Percentiles rank a stretch among this genome's conserved stretches.
These are phyloP conservation scores for Chenopodium berlandieri DNA, from an alignment of 148 eudicot genomes.

Conservation along the genomic window DNA sequence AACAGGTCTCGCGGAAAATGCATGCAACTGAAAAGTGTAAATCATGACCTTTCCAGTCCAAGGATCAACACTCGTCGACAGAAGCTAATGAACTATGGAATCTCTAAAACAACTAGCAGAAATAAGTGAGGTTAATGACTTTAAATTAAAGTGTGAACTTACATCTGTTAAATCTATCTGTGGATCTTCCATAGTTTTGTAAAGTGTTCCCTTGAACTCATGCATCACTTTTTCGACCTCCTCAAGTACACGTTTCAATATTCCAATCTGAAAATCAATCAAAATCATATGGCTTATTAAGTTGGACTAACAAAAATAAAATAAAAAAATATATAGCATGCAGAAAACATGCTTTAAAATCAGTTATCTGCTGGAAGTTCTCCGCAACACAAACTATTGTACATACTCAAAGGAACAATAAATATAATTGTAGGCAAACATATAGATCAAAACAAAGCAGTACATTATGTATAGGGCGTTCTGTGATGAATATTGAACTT, in stretches of 20 bases:
- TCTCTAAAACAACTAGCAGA: neutral
- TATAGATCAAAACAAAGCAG: neutral
- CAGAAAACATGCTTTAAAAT: neutral
- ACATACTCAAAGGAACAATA: neutral
- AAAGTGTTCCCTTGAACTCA: slow-evolving; percentile 87
- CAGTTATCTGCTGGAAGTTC: neutral
- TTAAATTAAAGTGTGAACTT: slow-evolving; percentile 25
- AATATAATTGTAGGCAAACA: neutral
- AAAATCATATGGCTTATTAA: neutral
- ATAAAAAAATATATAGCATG: neutral
- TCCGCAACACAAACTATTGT: neutral
- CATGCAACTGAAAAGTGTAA: neutral
- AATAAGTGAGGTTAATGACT: neutral
- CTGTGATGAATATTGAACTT: neutral
- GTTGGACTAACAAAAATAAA: neutral
- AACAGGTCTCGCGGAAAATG: neutral
- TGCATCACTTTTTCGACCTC: slow-evolving; percentile 98
- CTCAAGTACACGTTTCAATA: slow-evolving; percentile 94
- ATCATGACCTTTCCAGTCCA: neutral
- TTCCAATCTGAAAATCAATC: slow-evolving; percentile 70
- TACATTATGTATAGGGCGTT: neutral
- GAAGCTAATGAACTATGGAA: neutral
- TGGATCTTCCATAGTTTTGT: slow-evolving; percentile 95
- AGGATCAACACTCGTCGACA: neutral
- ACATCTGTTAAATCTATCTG: slow-evolving; percentile 75